Evolutionary conservation across 768 basidiomycete genomes (phyloP).

Genomic region (Lentinus tigrinus): DNA sequence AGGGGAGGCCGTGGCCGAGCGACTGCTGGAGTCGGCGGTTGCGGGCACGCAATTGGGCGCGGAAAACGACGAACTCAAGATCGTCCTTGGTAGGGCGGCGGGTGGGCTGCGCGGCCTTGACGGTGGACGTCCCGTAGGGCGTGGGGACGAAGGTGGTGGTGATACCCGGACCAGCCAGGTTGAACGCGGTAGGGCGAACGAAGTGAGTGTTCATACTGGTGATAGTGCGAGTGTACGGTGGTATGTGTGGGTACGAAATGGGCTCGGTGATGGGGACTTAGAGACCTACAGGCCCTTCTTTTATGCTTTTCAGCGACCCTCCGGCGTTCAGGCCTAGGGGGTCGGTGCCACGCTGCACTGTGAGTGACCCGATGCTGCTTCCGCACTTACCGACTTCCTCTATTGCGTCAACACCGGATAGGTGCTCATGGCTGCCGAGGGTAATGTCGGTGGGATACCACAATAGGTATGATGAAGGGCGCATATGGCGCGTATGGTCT

Average conservation of each 20-base stretch:
- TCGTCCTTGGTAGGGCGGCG: conserved; percentile 18
- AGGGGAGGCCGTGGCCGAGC: not conserved
- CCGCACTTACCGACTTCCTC: too few species aligned
- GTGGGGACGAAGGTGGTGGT: not conserved
- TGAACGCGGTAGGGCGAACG: conserved; percentile 2
- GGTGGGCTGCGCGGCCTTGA: not conserved
- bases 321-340: too few species aligned
- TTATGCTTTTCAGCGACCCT: not conserved
- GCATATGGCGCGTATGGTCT: too few species aligned
- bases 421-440: too few species aligned
- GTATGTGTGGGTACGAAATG: not conserved
- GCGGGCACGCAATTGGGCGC: conserved; percentile 10
- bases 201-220: not conserved
- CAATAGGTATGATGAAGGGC: too few species aligned
- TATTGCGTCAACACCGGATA: too few species aligned
- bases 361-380: too few species aligned
- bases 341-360: too few species aligned
- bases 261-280: not conserved
- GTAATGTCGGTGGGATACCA: too few species aligned
- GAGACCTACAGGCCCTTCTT: not conserved
- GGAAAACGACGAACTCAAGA: conserved; percentile 13
- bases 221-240: not conserved
- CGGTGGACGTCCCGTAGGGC: not conserved
- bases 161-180: conserved; percentile 12
- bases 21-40: conserved; percentile 1